These are phyloP conservation scores for Colletotrichum filicis DNA, from an alignment of 2,329 filamentous ascomycete species.

Conservation along the genomic window DNA sequence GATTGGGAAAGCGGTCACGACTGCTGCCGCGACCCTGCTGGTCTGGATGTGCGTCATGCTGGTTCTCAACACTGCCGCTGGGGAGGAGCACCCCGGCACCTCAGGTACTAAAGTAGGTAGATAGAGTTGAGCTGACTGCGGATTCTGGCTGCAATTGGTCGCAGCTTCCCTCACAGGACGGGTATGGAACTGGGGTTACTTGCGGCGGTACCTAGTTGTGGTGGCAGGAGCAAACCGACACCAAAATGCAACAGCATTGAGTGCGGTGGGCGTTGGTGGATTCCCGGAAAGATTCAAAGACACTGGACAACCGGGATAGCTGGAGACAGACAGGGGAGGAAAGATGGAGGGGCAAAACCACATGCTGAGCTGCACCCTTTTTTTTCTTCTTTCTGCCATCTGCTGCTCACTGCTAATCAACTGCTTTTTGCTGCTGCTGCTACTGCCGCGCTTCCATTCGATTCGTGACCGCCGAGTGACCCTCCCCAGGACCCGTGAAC, in stretches of 20 bases:
- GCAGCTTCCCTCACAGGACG: conserved; percentile 4
- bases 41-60: conserved; percentile 32
- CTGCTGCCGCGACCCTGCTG: conserved; percentile 21
- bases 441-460: background rate
- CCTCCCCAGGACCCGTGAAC: background rate
- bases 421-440: background rate
- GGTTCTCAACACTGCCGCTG: conserved; percentile 28
- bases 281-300: background rate
- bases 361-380: conserved; percentile 7
- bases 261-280: background rate
- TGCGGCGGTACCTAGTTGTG: background rate
- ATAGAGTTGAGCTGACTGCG: background rate
- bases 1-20: conserved; percentile 7
- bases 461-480: conserved; percentile 9
- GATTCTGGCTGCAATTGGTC: conserved; percentile 12
- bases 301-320: background rate
- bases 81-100: conserved; percentile 18
- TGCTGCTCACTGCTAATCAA: background rate
- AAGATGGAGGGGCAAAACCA: conserved; percentile 31
- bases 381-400: conserved; percentile 21
- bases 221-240: background rate
- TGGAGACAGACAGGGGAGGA: background rate
- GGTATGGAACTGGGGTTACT: conserved; percentile 3
- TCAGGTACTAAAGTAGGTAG: too few relatives aligned
- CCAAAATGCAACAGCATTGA: background rate